phyloP scores from a whole-genome alignment of 2,329 filamentous ascomycete species.

The Aureobasidium sp. region DNA sequence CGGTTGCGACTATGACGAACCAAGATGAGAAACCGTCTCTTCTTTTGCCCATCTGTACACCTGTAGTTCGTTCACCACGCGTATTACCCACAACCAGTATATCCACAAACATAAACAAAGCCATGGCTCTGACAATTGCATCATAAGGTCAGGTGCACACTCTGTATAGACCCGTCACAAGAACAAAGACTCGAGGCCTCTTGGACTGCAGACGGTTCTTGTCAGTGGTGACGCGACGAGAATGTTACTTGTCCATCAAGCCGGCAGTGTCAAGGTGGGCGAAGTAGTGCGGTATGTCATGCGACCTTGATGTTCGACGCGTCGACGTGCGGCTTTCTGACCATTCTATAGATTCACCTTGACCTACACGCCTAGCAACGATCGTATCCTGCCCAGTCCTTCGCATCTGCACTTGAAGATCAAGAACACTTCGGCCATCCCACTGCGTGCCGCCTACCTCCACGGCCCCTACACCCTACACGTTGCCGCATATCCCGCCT shows the following conservation, averaged over 20 bases:
- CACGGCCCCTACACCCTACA: slow-evolving; percentile 92
- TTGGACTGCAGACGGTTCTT: neutral
- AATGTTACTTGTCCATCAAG: slow-evolving; percentile 89
- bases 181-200: neutral
- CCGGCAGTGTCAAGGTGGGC: slow-evolving; percentile 85
- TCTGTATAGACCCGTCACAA: neutral
- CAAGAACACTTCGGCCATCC: slow-evolving; percentile 84
- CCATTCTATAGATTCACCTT: slow-evolving; percentile 54
- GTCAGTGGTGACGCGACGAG: neutral
- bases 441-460: slow-evolving; percentile 87
- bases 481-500: slow-evolving; percentile 73
- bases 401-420: slow-evolving; percentile 74
- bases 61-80: neutral
- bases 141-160: slow-evolving; percentile 8
- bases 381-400: slow-evolving; percentile 84
- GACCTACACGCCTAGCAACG: slow-evolving; percentile 81
- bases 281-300: slow-evolving; percentile 70
- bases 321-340: neutral
- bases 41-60: neutral
- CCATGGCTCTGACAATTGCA: neutral
- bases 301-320: slow-evolving; percentile 4
- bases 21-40: neutral
- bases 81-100: neutral
- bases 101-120: neutral
- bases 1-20: neutral